Percentiles rank a stretch among this genome's conserved stretches.
phyloP scores from a whole-genome alignment of 768 basidiomycete genomes.

The Lentinula edodes region DNA sequence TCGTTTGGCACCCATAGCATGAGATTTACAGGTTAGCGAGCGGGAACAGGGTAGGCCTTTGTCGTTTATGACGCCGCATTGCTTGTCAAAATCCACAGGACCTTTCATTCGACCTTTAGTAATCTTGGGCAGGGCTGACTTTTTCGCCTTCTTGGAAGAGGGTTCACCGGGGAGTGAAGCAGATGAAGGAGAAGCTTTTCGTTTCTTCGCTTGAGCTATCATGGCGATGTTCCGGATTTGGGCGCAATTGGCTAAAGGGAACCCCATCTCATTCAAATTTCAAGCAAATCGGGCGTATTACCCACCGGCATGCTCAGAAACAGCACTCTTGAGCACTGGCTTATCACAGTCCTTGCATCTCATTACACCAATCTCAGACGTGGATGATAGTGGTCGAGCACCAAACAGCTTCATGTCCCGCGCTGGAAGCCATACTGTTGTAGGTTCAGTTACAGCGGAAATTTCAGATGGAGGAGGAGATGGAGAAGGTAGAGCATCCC shows the following conservation, averaged over 20 bases:
- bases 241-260: slow-evolving; percentile 5
- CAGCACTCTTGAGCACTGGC: slow-evolving; percentile 69
- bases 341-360: slow-evolving; percentile 81
- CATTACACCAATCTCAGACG: slow-evolving; percentile 55
- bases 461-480: slow-evolving; percentile 31
- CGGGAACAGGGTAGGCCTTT: slow-evolving; percentile 90
- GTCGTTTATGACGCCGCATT: slow-evolving; percentile 97
- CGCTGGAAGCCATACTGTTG: slow-evolving; percentile 80
- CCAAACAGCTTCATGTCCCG: slow-evolving; percentile 89
- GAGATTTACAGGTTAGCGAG: slow-evolving; percentile 95
- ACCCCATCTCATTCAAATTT: not conserved
- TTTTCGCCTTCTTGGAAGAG: slow-evolving; percentile 58
- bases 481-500: slow-evolving; percentile 14
- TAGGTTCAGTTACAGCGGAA: slow-evolving; percentile 56
- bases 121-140: slow-evolving; percentile 60
- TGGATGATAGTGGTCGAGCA: slow-evolving; percentile 62
- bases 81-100: slow-evolving; percentile 85
- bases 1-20: slow-evolving; percentile 95
- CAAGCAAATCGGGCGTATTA: slow-evolving; percentile 4
- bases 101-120: slow-evolving; percentile 82
- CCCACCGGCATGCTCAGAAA: slow-evolving; percentile 73
- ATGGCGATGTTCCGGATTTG: slow-evolving; percentile 7
- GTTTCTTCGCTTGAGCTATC: slow-evolving; percentile 48
- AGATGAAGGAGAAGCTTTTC: slow-evolving; percentile 76
- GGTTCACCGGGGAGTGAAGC: slow-evolving; percentile 45